Evolutionary conservation across 495 filamentous ascomycete genomes (phyloP), one percentile per base, ranked within the genome.

Genomic region (Aspergillus mulundensis): DNA sequence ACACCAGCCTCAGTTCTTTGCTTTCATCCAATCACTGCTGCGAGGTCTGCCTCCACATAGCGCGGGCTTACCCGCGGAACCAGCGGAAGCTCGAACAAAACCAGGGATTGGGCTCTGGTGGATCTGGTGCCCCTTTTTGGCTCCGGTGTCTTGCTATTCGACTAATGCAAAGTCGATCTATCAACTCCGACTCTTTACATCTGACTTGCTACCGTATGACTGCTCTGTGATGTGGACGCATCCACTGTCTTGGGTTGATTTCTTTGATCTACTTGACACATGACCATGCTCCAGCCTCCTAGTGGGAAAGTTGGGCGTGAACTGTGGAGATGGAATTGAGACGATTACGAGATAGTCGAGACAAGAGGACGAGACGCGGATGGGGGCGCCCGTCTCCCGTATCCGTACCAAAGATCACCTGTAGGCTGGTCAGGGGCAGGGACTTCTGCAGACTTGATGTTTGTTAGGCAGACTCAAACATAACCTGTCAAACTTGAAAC

Each of bases 51-150:
- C 5, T 32, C 45, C 19, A 32, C 43, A 41, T 7, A 11, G 7
- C 23, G 19, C 54, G 54, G 54, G 45, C 28, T 32, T 11, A 43
- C 54, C 54, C 54, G 54, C 54, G 51, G 46, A 54, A 44, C 28
- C 40, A 21, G 51, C 57, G 50, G 50, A 34, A 58, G 34, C 25
- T 28, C 25, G 40, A 42, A 42, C 40, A n/a, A 42, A 42, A 54
- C 51, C 57, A 50, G 44, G 54, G 54, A 21, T 23, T 53, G 56
- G 56, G 25, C 49, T 50, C 24, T 28, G 10, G 23, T 15, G 32
- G 32, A 36, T 36, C 32, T 10, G 2, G 5, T 36, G 15, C 47
- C 48, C 48, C 34, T 40, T 50, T 50, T 40, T 24, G 46, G 46
- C 30, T 36, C 46, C 28, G 46, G 28, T 50, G 28, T 50, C 46